Evolutionary conservation across 768 basidiomycete species (phyloP).

Genomic region (Suillus ampliporus): DNA sequence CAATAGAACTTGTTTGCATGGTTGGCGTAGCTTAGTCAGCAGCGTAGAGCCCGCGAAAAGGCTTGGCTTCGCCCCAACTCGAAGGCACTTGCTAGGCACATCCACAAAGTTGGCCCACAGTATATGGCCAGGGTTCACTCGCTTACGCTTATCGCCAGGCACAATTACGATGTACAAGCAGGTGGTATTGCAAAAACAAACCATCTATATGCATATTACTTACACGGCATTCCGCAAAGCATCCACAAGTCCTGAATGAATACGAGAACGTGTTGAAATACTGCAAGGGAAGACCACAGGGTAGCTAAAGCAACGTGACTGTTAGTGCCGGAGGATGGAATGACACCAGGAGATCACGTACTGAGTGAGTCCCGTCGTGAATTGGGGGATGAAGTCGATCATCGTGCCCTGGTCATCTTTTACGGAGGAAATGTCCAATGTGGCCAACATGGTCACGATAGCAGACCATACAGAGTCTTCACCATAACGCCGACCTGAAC

Average conservation of each 20-base stretch:
- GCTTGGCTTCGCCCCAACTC: too few species aligned
- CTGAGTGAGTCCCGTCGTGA: background rate
- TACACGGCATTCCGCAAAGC: background rate
- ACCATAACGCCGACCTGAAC: slow-evolving; percentile 28
- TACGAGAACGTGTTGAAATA: background rate
- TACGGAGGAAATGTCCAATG: slow-evolving; percentile 4
- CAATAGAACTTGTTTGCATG: too few species aligned
- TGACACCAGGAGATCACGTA: background rate
- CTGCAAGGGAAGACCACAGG: slow-evolving; percentile 2
- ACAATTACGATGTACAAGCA: too few species aligned
- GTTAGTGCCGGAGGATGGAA: background rate
- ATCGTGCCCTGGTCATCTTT: slow-evolving; percentile 10
- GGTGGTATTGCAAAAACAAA: too few species aligned
- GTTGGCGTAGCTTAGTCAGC: too few species aligned
- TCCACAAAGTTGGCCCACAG: too few species aligned
- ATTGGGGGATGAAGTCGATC: slow-evolving; percentile 7
- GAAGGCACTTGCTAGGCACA: too few species aligned
- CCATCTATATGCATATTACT: too few species aligned
- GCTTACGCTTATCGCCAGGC: too few species aligned
- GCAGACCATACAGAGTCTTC: slow-evolving; percentile 26
- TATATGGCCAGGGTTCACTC: too few species aligned
- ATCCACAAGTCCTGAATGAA: background rate
- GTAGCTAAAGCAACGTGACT: background rate
- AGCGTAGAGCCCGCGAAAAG: too few species aligned
- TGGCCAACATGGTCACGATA: slow-evolving; percentile 21